These are phyloP conservation scores for Viridothelium virens DNA, from an alignment of 495 filamentous ascomycete species.

Conservation along the genomic window DNA sequence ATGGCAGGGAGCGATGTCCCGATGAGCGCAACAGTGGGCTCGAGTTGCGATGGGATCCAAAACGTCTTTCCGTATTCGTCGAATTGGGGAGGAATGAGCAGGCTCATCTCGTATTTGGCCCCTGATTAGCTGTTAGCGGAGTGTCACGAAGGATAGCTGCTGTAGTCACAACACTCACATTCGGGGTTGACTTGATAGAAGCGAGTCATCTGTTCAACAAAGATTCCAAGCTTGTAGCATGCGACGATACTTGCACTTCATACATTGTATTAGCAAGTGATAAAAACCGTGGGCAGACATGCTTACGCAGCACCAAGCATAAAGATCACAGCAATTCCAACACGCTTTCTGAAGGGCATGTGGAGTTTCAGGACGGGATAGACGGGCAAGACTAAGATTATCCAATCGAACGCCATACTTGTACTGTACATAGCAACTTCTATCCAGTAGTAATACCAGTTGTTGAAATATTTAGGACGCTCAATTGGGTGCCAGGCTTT, in stretches of 20 bases:
- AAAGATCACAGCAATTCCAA: slow-evolving; percentile 25
- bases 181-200: background rate
- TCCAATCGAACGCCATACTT: slow-evolving; percentile 27
- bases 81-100: slow-evolving; percentile 25
- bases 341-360: slow-evolving; percentile 23
- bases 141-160: background rate
- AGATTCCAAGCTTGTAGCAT: slow-evolving; percentile 27
- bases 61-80: slow-evolving; percentile 27
- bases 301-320: slow-evolving; percentile 24
- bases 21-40: slow-evolving; percentile 29
- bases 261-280: slow-evolving; percentile 13
- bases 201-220: slow-evolving; percentile 7
- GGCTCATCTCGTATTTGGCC: slow-evolving; percentile 20
- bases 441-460: slow-evolving; percentile 17
- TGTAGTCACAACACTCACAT: background rate
- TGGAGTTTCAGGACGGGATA: slow-evolving; percentile 24
- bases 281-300: background rate
- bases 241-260: slow-evolving; percentile 24
- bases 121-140: background rate
- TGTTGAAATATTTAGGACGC: slow-evolving; percentile 13
- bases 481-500: slow-evolving; percentile 20
- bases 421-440: slow-evolving; percentile 23
- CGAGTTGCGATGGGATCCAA: slow-evolving; percentile 30
- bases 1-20: slow-evolving; percentile 27
- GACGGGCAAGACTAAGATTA: slow-evolving; percentile 28